These are phyloP conservation scores for Friedmanniomyces simplex DNA, from an alignment of 495 filamentous ascomycete genomes.

Conservation along the genomic window DNA sequence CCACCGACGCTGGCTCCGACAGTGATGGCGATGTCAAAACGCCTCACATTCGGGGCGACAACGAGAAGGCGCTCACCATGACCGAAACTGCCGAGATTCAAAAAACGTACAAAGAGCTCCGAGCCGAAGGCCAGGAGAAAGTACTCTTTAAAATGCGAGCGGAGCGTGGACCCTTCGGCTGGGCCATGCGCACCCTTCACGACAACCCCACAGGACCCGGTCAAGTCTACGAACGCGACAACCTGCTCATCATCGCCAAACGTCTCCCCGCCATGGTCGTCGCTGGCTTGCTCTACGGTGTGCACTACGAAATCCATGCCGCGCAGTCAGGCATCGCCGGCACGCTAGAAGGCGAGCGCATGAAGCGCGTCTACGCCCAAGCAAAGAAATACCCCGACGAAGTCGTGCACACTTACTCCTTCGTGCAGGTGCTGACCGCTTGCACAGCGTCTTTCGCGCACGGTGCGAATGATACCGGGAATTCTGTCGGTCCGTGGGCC, in stretches of 20 bases:
- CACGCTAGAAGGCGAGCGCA: slow-evolving; percentile 56
- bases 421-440: slow-evolving; percentile 43
- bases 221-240: slow-evolving; percentile 55
- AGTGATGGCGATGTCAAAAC: background rate
- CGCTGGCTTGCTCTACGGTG: slow-evolving; percentile 50
- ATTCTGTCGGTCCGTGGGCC: slow-evolving; percentile 22
- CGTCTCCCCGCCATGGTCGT: slow-evolving; percentile 51
- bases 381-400: slow-evolving; percentile 18
- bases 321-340: slow-evolving; percentile 53
- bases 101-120: slow-evolving; percentile 45
- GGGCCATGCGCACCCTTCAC: slow-evolving; percentile 60
- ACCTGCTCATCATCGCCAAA: slow-evolving; percentile 47
- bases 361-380: slow-evolving; percentile 32
- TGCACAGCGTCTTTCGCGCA: slow-evolving; percentile 38
- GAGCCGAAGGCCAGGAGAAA: slow-evolving; percentile 39
- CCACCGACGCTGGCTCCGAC: slow-evolving; percentile 13
- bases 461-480: slow-evolving; percentile 25
- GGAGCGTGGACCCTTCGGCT: slow-evolving; percentile 52
- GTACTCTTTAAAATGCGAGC: slow-evolving; percentile 46
- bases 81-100: slow-evolving; percentile 34
- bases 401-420: slow-evolving; percentile 27
- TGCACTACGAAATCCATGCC: slow-evolving; percentile 64
- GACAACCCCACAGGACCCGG: slow-evolving; percentile 55
- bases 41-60: slow-evolving; percentile 31
- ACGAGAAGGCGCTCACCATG: slow-evolving; percentile 27